phyloP scores from a whole-genome alignment of 2,329 filamentous ascomycete species.

The Leptographium procerum region DNA sequence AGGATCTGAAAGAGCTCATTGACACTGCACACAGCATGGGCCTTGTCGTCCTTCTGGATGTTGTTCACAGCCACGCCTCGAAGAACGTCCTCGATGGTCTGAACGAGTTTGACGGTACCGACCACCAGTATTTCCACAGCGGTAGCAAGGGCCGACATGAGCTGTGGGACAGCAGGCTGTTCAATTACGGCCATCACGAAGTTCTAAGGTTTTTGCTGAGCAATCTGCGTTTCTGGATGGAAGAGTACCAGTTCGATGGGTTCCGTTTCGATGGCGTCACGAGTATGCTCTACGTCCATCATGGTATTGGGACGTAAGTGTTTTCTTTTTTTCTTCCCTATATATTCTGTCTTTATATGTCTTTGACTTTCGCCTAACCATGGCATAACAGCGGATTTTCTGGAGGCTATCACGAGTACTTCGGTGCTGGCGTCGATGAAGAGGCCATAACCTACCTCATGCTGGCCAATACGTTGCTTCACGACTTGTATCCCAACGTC shows the following conservation, averaged over 20 bases:
- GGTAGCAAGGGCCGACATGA: constrained; percentile 79
- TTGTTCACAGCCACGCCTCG: constrained; percentile 95
- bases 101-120: constrained; percentile 91
- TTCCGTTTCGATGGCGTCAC: constrained; percentile 98
- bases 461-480: constrained; percentile 92
- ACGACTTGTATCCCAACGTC: constrained; percentile 72
- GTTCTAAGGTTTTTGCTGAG: constrained; percentile 92
- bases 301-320: constrained; percentile 88
- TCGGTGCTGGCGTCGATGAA: constrained; percentile 77
- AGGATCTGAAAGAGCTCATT: constrained; percentile 92
- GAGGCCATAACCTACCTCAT: constrained; percentile 93
- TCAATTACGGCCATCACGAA: constrained; percentile 94
- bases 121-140: constrained; percentile 91
- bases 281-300: constrained; percentile 93
- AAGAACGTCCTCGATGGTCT: constrained; percentile 94
- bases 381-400: constrained; percentile 64
- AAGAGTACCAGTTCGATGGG: constrained; percentile 91
- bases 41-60: constrained; percentile 81
- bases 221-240: constrained; percentile 98
- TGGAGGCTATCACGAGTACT: constrained; percentile 97
- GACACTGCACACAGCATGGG: constrained; percentile 90
- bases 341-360: background rate
- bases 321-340: background rate
- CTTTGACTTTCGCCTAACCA: background rate
- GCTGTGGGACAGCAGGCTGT: constrained; percentile 89